Conservation (phyloP, 1,284 basidiomycete genomes). For the Phellinidium pouzarii region DNA sequence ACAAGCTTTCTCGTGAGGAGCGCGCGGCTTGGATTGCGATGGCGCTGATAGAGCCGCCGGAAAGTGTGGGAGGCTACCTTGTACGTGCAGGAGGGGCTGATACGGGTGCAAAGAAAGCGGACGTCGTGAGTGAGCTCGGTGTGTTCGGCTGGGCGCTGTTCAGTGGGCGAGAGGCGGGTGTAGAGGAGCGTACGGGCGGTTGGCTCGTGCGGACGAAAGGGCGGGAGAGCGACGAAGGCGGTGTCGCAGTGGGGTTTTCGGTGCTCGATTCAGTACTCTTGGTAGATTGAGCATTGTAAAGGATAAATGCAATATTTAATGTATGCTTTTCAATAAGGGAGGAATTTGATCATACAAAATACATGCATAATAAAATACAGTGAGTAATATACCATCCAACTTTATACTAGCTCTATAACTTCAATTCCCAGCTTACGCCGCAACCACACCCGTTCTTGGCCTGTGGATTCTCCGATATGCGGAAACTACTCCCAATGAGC, state of each 20-base stretch:
- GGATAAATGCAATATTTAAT: background rate
- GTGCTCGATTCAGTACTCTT: constrained; percentile 81
- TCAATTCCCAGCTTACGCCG: constrained; percentile 87
- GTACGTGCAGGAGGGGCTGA: constrained; percentile 48
- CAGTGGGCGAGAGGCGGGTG: constrained; percentile 30
- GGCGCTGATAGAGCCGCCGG: constrained; percentile 81
- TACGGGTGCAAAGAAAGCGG: constrained; percentile 40
- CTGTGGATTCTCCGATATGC: constrained; percentile 75
- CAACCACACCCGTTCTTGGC: constrained; percentile 86
- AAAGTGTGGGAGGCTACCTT: constrained; percentile 62
- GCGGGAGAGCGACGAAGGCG: constrained; percentile 89
- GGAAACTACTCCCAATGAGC: constrained; percentile 83
- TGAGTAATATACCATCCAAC: background rate
- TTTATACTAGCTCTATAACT: constrained; percentile 32
- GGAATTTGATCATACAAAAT: background rate
- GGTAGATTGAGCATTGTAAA: constrained; percentile 36
- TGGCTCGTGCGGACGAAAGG: constrained; percentile 92
- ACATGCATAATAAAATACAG: background rate
- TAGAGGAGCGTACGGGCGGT: constrained; percentile 51
- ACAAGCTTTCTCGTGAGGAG: constrained; percentile 47
- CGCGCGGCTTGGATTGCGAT: constrained; percentile 88
- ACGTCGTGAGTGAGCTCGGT: constrained; percentile 88
- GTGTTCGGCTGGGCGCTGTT: constrained; percentile 90
- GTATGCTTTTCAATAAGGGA: background rate
- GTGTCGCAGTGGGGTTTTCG: constrained; percentile 87